phyloP scores from a whole-genome alignment of 2,329 filamentous ascomycete genomes.

The Ceratocystiopsis minuta region DNA sequence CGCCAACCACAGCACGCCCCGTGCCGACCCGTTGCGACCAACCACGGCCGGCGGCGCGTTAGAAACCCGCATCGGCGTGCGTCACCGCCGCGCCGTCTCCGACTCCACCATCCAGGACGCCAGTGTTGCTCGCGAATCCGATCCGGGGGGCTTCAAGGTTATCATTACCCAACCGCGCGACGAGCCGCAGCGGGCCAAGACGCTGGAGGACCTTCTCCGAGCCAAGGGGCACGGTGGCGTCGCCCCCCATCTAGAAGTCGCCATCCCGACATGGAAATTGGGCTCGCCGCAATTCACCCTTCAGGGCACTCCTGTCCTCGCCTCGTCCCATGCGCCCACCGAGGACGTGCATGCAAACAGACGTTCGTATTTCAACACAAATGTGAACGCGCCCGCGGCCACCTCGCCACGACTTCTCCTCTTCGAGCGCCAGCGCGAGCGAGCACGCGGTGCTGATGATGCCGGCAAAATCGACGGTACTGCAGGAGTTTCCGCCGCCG shows the following conservation, averaged over 20 bases:
- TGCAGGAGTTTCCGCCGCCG: too few species aligned
- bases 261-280: constrained; percentile 70
- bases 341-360: constrained; percentile 50
- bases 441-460: not conserved
- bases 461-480: too few species aligned
- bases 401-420: constrained; percentile 4
- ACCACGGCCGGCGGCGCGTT: not conserved
- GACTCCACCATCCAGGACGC: constrained; percentile 60
- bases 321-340: constrained; percentile 61
- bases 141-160: constrained; percentile 57
- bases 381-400: constrained; percentile 10
- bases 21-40: not conserved
- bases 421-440: not conserved
- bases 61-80: too few species aligned
- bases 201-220: constrained; percentile 35
- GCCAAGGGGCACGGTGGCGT: constrained; percentile 19
- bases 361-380: constrained; percentile 17
- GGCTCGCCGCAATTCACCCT: constrained; percentile 67
- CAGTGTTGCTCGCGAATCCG: constrained; percentile 30
- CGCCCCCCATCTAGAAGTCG: constrained; percentile 44
- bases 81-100: constrained; percentile 49
- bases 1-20: too few species aligned
- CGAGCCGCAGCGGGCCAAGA: constrained; percentile 38
- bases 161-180: constrained; percentile 57
- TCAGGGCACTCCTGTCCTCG: constrained; percentile 58